Conservation (phyloP, 2,329 filamentous ascomycete species). For the Penicillium janthinellum region DNA sequence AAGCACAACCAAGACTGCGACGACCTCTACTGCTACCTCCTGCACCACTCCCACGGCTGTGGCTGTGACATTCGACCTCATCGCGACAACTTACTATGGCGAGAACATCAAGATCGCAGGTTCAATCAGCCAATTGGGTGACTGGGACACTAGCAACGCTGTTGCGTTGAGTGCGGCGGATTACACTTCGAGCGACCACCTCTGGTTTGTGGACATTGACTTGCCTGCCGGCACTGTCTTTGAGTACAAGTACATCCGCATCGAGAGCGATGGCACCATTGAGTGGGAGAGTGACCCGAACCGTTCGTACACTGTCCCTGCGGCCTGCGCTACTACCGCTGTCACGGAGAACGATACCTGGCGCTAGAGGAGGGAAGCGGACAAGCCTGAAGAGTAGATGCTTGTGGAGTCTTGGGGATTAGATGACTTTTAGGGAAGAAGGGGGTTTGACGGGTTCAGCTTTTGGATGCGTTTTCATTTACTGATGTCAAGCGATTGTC, state of each 20-base stretch:
- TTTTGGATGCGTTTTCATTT: background rate
- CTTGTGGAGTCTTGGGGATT: background rate
- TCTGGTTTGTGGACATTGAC: slow-evolving; percentile 63
- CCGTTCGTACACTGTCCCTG: slow-evolving; percentile 44
- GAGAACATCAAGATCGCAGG: slow-evolving; percentile 69
- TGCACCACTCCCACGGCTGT: slow-evolving; percentile 46
- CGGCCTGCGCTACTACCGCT: slow-evolving; percentile 36
- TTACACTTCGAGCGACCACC: slow-evolving; percentile 61
- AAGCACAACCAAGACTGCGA: background rate
- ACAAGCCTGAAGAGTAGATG: background rate
- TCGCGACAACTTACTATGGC: slow-evolving; percentile 60
- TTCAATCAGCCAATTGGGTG: slow-evolving; percentile 60
- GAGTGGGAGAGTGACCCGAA: slow-evolving; percentile 65
- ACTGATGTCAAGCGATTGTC: background rate
- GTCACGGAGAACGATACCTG: slow-evolving; percentile 45
- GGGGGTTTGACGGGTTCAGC: background rate
- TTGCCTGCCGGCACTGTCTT: slow-evolving; percentile 59
- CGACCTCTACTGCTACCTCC: slow-evolving; percentile 25
- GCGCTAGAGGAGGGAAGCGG: slow-evolving; percentile 20
- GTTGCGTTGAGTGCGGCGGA: slow-evolving; percentile 59
- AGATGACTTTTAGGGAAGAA: background rate
- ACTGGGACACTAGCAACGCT: slow-evolving; percentile 60
- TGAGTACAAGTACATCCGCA: slow-evolving; percentile 70
- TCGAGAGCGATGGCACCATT: slow-evolving; percentile 56
- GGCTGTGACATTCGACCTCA: slow-evolving; percentile 64